A percentile compares a stretch with the other conserved stretches of the same genome.
phyloP scores from a whole-genome alignment of 108 stramenopile species.

The Cylindrotheca closterium region DNA sequence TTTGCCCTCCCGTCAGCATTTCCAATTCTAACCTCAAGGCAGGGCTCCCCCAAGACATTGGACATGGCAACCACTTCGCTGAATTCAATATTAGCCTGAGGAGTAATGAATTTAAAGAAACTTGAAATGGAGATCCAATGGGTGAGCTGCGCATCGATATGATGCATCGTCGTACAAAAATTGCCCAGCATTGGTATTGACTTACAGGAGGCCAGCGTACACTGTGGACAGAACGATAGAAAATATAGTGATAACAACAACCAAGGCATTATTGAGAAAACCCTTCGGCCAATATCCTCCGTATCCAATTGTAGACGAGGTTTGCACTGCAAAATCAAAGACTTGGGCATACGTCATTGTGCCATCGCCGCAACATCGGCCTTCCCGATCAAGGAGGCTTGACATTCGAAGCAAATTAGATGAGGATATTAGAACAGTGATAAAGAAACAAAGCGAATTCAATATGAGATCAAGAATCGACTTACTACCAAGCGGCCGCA shows the following conservation, averaged over 20 bases:
- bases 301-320: constrained; percentile 29
- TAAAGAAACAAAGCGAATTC: too few species aligned
- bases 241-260: constrained; percentile 2
- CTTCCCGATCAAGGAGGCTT: too few species aligned
- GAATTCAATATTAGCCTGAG: constrained; percentile 24
- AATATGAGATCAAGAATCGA: too few species aligned
- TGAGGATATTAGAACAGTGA: too few species aligned
- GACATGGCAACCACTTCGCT: constrained; percentile 18
- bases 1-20: constrained; percentile 27
- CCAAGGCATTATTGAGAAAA: constrained; percentile 6
- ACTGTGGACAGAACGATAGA: constrained; percentile 15
- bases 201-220: constrained; percentile 23
- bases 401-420: too few species aligned
- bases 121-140: too few species aligned
- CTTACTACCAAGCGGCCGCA: too few species aligned
- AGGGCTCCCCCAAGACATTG: constrained; percentile 30
- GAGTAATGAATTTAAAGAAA: constrained; percentile 29
- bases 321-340: constrained; percentile 22
- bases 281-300: constrained; percentile 9
- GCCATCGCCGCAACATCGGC: constrained; percentile 10
- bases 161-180: too few species aligned
- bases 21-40: constrained; percentile 23
- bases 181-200: too few species aligned
- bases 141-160: neutral
- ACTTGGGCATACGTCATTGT: constrained; percentile 7